Conservation (phyloP, 768 basidiomycete species). For the Xerocomellus chrysenteron region DNA sequence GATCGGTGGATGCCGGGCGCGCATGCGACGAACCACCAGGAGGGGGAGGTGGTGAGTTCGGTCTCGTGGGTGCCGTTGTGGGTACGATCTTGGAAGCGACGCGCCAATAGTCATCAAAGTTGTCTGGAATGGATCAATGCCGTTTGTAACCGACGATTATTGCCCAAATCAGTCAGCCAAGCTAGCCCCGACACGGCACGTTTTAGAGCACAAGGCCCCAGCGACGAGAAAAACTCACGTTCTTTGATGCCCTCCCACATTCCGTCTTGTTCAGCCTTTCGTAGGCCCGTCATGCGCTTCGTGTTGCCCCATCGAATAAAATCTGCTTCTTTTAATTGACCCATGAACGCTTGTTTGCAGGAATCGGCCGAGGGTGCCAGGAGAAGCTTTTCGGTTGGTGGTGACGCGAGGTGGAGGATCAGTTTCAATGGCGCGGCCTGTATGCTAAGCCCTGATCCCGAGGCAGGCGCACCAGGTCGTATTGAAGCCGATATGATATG, state of each 20-base stretch:
- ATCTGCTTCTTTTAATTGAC: slow-evolving; percentile 94
- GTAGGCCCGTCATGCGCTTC: slow-evolving; percentile 85
- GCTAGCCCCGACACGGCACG: slow-evolving; percentile 12
- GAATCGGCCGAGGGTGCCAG: slow-evolving; percentile 78
- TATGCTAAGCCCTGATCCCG: slow-evolving; percentile 40
- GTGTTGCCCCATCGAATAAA: slow-evolving; percentile 97
- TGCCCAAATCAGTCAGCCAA: slow-evolving; percentile 22
- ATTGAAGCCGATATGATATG: slow-evolving; percentile 64
- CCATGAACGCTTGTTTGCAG: slow-evolving; percentile 94
- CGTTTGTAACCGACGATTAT: slow-evolving; percentile 13
- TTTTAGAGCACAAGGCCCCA: slow-evolving; percentile 22
- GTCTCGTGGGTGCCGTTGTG: slow-evolving; percentile 61
- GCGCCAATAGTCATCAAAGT: slow-evolving; percentile 93
- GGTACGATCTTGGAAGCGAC: slow-evolving; percentile 94
- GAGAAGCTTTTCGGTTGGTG: slow-evolving; percentile 84
- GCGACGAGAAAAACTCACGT: slow-evolving; percentile 55
- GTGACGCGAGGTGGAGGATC: slow-evolving; percentile 82
- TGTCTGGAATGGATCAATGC: slow-evolving; percentile 54
- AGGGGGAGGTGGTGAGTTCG: slow-evolving; percentile 54
- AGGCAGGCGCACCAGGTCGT: slow-evolving; percentile 38
- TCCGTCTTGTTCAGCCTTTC: slow-evolving; percentile 91
- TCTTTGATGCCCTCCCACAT: slow-evolving; percentile 97
- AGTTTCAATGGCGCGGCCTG: slow-evolving; percentile 64
- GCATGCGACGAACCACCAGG: slow-evolving; percentile 58
- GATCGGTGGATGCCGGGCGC: slow-evolving; percentile 66